Evolutionary conservation across 768 basidiomycete species (phyloP).

Genomic region (Leccinum longicurvipes): DNA sequence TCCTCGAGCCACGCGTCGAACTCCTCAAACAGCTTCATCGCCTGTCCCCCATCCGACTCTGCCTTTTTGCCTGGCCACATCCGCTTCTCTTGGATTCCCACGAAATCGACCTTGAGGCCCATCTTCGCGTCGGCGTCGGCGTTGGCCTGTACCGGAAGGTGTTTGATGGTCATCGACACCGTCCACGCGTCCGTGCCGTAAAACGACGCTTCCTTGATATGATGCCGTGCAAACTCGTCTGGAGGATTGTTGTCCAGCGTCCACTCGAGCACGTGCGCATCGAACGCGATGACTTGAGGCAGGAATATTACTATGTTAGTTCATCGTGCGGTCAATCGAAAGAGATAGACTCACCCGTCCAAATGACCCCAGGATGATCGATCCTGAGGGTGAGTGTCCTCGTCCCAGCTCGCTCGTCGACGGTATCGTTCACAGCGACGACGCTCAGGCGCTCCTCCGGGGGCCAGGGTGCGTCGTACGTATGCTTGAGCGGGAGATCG

Average conservation of each 20-base stretch:
- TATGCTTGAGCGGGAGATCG: constrained; percentile 48
- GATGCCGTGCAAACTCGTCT: constrained; percentile 71
- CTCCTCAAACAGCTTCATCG: constrained; percentile 71
- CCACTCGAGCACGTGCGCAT: constrained; percentile 87
- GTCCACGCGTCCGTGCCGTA: constrained; percentile 73
- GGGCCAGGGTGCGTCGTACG: constrained; percentile 51
- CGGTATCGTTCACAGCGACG: constrained; percentile 51
- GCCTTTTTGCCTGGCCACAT: constrained; percentile 76
- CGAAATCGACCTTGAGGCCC: constrained; percentile 62
- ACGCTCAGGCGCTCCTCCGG: constrained; percentile 47
- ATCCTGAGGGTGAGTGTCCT: constrained; percentile 68
- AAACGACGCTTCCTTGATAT: constrained; percentile 89
- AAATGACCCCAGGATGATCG: constrained; percentile 77
- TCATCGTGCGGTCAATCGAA: neutral
- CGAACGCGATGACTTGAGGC: constrained; percentile 77
- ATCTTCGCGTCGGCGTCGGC: neutral
- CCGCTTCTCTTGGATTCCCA: constrained; percentile 77
- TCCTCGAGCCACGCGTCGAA: constrained; percentile 74
- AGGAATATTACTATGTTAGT: neutral
- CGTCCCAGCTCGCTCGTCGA: constrained; percentile 56
- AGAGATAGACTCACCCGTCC: constrained; percentile 58
- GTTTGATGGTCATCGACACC: constrained; percentile 67
- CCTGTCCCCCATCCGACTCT: constrained; percentile 47
- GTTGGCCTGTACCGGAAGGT: constrained; percentile 27
- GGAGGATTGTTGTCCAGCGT: constrained; percentile 78